phyloP scores from a whole-genome alignment of 306 rosid species.

The Spatholobus suberectus region DNA sequence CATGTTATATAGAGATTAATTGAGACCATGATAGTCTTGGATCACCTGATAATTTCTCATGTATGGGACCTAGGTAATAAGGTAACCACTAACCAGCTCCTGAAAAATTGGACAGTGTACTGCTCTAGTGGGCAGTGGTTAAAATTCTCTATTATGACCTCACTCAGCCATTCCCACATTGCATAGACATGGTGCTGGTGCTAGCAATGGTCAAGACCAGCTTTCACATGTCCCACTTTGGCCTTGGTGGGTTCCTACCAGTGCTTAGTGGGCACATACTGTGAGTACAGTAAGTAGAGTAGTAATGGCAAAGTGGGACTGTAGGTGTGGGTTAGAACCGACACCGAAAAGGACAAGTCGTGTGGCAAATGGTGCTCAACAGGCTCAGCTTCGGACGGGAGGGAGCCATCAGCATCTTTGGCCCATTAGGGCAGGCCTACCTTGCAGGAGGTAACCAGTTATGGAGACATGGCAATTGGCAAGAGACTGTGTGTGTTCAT shows the following conservation, averaged over 20 bases:
- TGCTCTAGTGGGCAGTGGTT: conserved; percentile 32
- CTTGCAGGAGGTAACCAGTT: conserved; percentile 34
- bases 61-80: conserved; percentile 44
- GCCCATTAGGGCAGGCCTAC: conserved; percentile 58
- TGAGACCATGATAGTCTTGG: too few species aligned
- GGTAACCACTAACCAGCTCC: conserved; percentile 61
- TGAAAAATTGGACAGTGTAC: conserved; percentile 62
- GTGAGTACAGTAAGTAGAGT: too few species aligned
- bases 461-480: conserved; percentile 51
- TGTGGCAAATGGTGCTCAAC: conserved; percentile 52
- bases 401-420: conserved; percentile 48
- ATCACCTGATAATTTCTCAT: too few species aligned
- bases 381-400: conserved; percentile 38
- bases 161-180: conserved; percentile 28
- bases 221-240: conserved; percentile 65
- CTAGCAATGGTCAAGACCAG: conserved; percentile 57
- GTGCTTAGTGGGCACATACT: conserved; percentile 41
- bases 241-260: conserved; percentile 49
- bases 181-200: conserved; percentile 41
- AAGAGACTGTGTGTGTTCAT: conserved; percentile 38
- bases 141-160: conserved; percentile 47
- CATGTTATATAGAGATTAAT: too few species aligned
- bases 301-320: conserved; percentile 46
- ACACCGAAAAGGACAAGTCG: conserved; percentile 70
- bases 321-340: conserved; percentile 51